A percentile compares a stretch with the other conserved stretches of the same genome.
These are phyloP conservation scores for Calonectria pteridis DNA, from an alignment of 2,329 filamentous ascomycete genomes.

Conservation along the genomic window DNA sequence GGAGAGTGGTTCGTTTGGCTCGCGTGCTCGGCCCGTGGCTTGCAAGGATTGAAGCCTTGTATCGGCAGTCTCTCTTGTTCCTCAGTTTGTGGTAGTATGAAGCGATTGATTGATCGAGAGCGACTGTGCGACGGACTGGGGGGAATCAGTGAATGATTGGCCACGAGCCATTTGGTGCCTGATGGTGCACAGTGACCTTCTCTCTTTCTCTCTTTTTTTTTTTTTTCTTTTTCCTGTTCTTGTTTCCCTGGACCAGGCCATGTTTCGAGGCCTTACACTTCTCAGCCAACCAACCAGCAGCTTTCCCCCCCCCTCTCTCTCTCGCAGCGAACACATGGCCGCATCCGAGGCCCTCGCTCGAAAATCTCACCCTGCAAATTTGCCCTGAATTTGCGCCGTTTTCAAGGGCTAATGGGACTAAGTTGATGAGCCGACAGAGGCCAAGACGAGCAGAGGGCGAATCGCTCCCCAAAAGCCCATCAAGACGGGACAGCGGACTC, in stretches of 20 bases:
- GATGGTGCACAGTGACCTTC: slow-evolving; percentile 11
- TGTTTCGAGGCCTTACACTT: slow-evolving; percentile 27
- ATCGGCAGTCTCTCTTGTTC: not conserved
- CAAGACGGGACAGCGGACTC: slow-evolving; percentile 1
- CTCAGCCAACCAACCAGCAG: slow-evolving; percentile 5
- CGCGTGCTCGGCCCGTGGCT: slow-evolving; percentile 15
- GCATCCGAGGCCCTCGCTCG: slow-evolving; percentile 35
- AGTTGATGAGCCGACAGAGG: not conserved
- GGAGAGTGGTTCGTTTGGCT: slow-evolving; percentile 24
- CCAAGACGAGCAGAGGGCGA: not conserved
- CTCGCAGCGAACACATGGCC: slow-evolving; percentile 29
- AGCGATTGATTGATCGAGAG: slow-evolving; percentile 1
- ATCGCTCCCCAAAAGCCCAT: not conserved
- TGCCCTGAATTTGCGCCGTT: slow-evolving; percentile 15
- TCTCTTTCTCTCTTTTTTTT: not conserved
- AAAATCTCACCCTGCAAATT: slow-evolving; percentile 12
- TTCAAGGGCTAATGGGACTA: not conserved
- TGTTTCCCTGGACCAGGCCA: slow-evolving; percentile 27
- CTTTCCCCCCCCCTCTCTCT: not conserved
- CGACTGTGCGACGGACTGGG: not conserved
- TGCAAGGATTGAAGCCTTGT: not conserved
- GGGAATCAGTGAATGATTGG: slow-evolving; percentile 19
- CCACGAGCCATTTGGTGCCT: slow-evolving; percentile 20
- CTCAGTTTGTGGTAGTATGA: not conserved
- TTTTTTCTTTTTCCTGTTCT: no score